Base-by-base conservation (phyloP, 2,329 filamentous ascomycete species). In the Pseudodiploospora longispora region DNA sequence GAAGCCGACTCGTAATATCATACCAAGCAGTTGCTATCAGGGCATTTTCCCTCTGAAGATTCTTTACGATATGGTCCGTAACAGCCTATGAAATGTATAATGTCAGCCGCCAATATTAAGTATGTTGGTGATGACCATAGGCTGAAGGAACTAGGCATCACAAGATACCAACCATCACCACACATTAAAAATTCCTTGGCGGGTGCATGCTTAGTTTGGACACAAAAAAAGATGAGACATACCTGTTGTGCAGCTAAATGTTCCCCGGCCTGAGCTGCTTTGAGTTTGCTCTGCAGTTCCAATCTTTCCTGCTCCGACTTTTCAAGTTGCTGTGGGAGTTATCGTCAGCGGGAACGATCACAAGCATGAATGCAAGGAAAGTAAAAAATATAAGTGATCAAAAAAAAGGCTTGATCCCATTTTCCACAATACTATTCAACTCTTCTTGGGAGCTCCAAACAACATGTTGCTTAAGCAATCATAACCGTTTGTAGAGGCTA, bases 11-110 rank as follows among this genome's bases (percentile, higher is more conserved):
- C 28, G 83, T 82, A 56, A 93, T 76, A 62, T 91, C 86, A 66
- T 90, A 90, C 86, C 86, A 94, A 2, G 87, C 87, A n/a, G 82
- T 85, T 28, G 83, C 73, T 55, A 94, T 87, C 59, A 93, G 74
- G 34, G 76, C 75, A 61, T 87, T 88, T 63, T 94, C 87, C 54
- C 84, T 78, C 60, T 85, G 77, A 47, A 94, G 75, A 54, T 82
- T 85, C 52, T 80, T 78, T 57, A 86, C 76, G 41, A 71, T 66
- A 56, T 76, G 67, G 38, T 80, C 75, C 50, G 63, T 64, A 43
- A 72, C 67, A 36, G 72, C 71, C 71, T 78, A 55, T 38, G 37
- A 27, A 29, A 6, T 45, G 30, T 27, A 33, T 40, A 33, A 10
- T 30, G 33, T 44, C 36, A 47, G 35, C 10, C 9, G 7, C 19